Conservation (phyloP, 2,329 filamentous ascomycete genomes). For the Elsinoe fawcettii region DNA sequence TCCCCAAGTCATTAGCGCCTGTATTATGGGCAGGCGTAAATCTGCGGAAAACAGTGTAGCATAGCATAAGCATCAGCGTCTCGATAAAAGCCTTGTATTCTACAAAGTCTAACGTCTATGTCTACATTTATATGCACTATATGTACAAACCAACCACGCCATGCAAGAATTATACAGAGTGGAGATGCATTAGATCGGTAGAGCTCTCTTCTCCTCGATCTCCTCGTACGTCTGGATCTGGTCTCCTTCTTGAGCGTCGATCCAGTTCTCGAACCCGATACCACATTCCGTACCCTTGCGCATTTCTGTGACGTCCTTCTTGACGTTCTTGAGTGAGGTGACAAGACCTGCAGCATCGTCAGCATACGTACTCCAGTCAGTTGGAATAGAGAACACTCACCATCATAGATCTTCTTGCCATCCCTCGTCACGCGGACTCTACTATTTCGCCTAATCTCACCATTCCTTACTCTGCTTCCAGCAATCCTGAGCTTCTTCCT, state of each 20-base stretch:
- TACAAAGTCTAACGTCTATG: slow-evolving; percentile 9
- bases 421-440: slow-evolving; percentile 65
- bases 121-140: neutral
- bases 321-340: slow-evolving; percentile 77
- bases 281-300: slow-evolving; percentile 91
- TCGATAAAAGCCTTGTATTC: neutral
- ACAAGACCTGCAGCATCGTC: slow-evolving; percentile 56
- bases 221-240: slow-evolving; percentile 83
- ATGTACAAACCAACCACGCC: neutral
- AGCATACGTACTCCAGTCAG: neutral
- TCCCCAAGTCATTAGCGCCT: slow-evolving; percentile 44
- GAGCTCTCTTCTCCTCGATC: slow-evolving; percentile 58
- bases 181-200: slow-evolving; percentile 28
- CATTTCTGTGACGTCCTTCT: slow-evolving; percentile 86
- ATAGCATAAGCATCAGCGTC: neutral
- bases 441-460: slow-evolving; percentile 55
- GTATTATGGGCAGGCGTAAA: slow-evolving; percentile 43
- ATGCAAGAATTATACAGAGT: neutral
- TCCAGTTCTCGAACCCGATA: slow-evolving; percentile 73
- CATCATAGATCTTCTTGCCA: slow-evolving; percentile 66
- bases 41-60: slow-evolving; percentile 26
- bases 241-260: slow-evolving; percentile 72
- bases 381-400: slow-evolving; percentile 46
- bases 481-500: slow-evolving; percentile 67
- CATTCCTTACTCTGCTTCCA: slow-evolving; percentile 80